Evolutionary conservation across 1,284 basidiomycete genomes (phyloP), one percentile per base, ranked within the genome.

Genomic region (Fereydounia khargensis): DNA sequence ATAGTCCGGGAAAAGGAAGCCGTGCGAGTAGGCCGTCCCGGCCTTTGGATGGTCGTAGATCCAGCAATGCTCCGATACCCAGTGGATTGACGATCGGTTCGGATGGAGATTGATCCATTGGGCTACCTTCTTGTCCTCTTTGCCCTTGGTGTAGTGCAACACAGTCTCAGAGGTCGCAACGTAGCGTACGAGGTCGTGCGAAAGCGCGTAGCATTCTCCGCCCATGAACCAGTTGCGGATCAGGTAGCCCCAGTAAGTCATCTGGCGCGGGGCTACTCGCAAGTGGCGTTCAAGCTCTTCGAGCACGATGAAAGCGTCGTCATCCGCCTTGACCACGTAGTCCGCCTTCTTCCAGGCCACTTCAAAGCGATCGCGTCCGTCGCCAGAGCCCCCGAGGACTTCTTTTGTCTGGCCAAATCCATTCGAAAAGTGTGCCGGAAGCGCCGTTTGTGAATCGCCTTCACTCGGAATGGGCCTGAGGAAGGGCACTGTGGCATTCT

Each of bases 21-120:
- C 94, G 77, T 96, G 94, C 4, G 90, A 85, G 75, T 97, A 96
- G 13, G 77, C 49, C 79, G 92, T 96, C 36, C 87, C 86, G 3
- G 88, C 85, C 41, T 90, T 86, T 0, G 94, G 94, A 77, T 96
- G 92, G 76, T 98, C 94, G 77, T 98, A 96, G 61, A 98, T 91
- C 89, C 90, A 96, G 77, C 94, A 97, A 21, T 86, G 84, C 74
- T 98, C 94, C 65, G 88, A 87, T 22, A 83, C 82, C 91, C 91
- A 97, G 42, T 89, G 83, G 28, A 98, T 84, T 58, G 86, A 82
- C 25, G 82, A 78, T 10, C 86, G 83, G 36, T 85, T 83, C 0
- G 94, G 94, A 78, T 97, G 92, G 47, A 85, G 74, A 25, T 83
- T 82, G 83, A 98, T 90, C 95, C 94, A 98, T 64, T 86, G 87